Evolutionary conservation across 805 yeast species (phyloP).

Genomic region (Metschnikowia vanudenii): DNA sequence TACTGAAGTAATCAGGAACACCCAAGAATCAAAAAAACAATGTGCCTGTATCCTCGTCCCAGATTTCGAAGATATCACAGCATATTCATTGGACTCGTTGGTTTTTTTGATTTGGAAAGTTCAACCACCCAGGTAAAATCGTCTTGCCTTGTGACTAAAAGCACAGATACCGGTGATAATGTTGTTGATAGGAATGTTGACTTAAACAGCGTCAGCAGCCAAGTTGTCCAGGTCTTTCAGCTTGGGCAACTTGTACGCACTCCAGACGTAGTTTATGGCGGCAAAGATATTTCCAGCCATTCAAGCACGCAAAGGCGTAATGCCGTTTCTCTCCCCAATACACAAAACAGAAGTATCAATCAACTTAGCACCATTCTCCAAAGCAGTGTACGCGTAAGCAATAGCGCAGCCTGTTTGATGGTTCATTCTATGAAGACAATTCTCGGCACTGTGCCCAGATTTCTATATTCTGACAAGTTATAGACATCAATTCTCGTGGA

Average conservation of each 20-base stretch:
- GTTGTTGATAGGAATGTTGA: constrained; percentile 59
- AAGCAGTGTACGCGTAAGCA: constrained; percentile 62
- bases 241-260: constrained; percentile 55
- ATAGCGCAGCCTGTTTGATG: constrained; percentile 66
- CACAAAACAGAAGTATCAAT: constrained; percentile 60
- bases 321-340: constrained; percentile 64
- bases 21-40: too few species aligned
- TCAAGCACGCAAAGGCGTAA: constrained; percentile 59
- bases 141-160: constrained; percentile 64
- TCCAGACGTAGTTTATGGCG: constrained; percentile 55
- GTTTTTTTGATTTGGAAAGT: too few species aligned
- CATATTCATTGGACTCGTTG: too few species aligned
- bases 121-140: too few species aligned
- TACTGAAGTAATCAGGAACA: too few species aligned
- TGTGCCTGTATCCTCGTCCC: too few species aligned
- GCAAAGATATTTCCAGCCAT: constrained; percentile 66
- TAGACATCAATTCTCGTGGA: too few species aligned
- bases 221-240: constrained; percentile 57
- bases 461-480: too few species aligned
- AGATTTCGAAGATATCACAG: too few species aligned
- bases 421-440: too few species aligned
- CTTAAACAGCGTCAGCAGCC: constrained; percentile 59
- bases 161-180: constrained; percentile 67
- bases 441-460: too few species aligned
- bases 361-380: constrained; percentile 60